Evolutionary conservation across 768 basidiomycete genomes (phyloP).

Genomic region (Suillus bovinus): DNA sequence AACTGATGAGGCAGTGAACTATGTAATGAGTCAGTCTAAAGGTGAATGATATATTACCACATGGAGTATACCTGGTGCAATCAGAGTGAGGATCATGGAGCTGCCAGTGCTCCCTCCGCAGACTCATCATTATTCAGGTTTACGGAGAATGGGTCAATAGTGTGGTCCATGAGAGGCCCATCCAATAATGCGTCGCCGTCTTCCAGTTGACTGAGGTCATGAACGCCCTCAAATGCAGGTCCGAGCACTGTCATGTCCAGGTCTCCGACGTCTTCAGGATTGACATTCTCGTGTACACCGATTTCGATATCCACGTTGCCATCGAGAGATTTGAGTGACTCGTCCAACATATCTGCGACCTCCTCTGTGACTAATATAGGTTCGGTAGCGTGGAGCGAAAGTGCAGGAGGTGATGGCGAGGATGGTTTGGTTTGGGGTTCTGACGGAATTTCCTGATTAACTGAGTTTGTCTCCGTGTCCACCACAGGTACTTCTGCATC

Average conservation of each 20-base stretch:
- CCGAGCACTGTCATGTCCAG: constrained; percentile 67
- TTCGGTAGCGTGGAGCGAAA: constrained; percentile 50
- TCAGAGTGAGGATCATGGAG: background rate
- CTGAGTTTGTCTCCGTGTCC: constrained; percentile 39
- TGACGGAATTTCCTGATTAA: constrained; percentile 40
- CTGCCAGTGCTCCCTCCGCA: background rate
- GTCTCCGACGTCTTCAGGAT: constrained; percentile 41
- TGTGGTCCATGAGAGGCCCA: constrained; percentile 58
- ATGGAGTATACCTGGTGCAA: background rate
- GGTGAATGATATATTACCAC: background rate
- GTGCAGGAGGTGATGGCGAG: constrained; percentile 67
- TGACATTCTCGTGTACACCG: constrained; percentile 33
- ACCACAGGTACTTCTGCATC: constrained; percentile 35
- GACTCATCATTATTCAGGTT: background rate
- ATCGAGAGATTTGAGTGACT: constrained; percentile 58
- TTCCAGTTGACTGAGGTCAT: constrained; percentile 60
- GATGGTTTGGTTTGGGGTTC: constrained; percentile 62
- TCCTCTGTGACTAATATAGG: constrained; percentile 42
- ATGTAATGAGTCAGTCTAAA: background rate
- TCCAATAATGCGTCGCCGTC: constrained; percentile 54
- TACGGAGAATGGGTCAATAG: constrained; percentile 57
- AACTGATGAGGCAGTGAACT: background rate
- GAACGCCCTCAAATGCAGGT: constrained; percentile 53
- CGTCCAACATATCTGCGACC: constrained; percentile 47
- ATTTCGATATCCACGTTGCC: constrained; percentile 44